phyloP scores from a whole-genome alignment of 2,329 filamentous ascomycete genomes.

The Teratosphaeria zuluensis region DNA sequence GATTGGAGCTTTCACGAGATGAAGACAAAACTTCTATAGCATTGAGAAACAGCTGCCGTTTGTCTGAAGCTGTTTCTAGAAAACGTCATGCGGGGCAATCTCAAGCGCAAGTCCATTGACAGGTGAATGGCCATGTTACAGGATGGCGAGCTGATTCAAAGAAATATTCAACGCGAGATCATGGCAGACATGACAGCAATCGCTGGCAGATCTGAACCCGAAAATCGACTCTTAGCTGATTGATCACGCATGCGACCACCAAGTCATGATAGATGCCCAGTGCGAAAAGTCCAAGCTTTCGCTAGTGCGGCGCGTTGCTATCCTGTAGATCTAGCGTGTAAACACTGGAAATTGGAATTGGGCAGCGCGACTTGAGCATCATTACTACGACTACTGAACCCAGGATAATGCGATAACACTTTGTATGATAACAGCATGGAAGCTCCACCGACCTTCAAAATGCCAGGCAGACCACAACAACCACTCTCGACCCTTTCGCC shows the following conservation, averaged over 20 bases:
- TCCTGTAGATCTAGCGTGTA: not conserved
- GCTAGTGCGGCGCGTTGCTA: not conserved
- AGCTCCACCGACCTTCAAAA: conserved; percentile 37
- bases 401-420: not conserved
- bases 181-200: no score
- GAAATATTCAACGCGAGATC: no score
- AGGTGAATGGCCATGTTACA: no score
- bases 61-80: not conserved
- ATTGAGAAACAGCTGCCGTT: not conserved
- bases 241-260: no score
- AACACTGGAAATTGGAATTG: not conserved
- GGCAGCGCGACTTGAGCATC: not conserved
- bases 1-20: not conserved
- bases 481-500: conserved; percentile 54
- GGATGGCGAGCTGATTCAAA: not conserved
- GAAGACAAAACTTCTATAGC: not conserved
- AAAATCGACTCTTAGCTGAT: no score
- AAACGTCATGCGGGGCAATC: not conserved
- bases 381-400: not conserved
- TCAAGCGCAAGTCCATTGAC: not conserved
- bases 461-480: conserved; percentile 37
- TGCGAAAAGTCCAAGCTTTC: not conserved
- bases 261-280: no score
- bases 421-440: conserved; percentile 20
- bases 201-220: no score